Base-by-base conservation (phyloP, 2,329 filamentous ascomycete genomes). In the Keithomyces neogunnii region DNA sequence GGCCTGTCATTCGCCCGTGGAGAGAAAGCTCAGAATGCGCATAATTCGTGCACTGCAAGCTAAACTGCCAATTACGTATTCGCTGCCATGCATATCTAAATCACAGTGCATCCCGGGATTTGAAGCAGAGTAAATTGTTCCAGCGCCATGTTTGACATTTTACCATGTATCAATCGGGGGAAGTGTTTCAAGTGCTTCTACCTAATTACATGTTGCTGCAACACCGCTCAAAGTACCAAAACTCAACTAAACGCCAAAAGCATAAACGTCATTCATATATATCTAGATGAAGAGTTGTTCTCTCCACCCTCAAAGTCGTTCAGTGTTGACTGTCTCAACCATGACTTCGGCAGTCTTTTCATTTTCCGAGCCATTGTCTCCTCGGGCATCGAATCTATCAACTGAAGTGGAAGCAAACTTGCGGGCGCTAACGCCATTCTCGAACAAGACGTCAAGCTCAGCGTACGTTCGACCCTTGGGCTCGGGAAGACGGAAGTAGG, bases 391-490 rank as follows among this genome's bases (percentile, higher is more conserved):
- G 4, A 67, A 5, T 2, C 57, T 47, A 49, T 62, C 63, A 32
- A 70, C 56, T n/a, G 58, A 46, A 0, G 66, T 64, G 4, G 55
- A 58, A 52, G 59, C 61, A 49, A 73, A 76, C 52, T 71, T 69
- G 53, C 73, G 64, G 1, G 75, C 71, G 28, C 68, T 61, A 8
- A 73, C 61, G 8, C 61, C 57, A 29, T 66, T 62, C 56, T 78
- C 73, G 57, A 82, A 82, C 53, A 83, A 62, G 9, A 75, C 63
- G 48, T 82, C 78, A 2, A 82, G 68, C 63, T 82, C 79, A 38
- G 73, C 76, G 48, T 77, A 75, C 0, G 75, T 77, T 38, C 75
- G 70, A 5, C 72, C 76, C 51, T 72, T 73, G 13, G 78, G 76
- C 66, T 82, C 80, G 3, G 77, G 77, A 4, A 79, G 66, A 19